Conservation (phyloP, 352 stramenopile species). For the Globisporangium nagaii region DNA sequence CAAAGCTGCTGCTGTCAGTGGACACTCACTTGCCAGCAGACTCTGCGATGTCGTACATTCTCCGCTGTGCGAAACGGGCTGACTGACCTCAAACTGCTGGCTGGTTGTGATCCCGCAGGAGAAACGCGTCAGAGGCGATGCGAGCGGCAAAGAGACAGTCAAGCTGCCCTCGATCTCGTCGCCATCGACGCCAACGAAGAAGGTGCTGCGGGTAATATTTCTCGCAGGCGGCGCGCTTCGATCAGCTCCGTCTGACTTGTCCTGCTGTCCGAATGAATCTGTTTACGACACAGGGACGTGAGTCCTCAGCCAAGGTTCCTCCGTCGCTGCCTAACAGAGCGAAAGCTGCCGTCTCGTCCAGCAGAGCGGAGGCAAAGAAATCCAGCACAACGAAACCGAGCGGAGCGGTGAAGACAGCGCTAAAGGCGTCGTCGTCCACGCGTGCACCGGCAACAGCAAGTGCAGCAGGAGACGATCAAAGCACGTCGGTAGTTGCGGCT, state of each 20-base stretch:
- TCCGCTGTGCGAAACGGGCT: background rate
- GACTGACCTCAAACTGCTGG: background rate
- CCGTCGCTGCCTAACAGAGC: background rate
- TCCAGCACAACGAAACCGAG: background rate
- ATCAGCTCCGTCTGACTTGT: too few relatives aligned
- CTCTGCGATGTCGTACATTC: background rate
- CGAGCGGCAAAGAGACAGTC: conserved; percentile 26
- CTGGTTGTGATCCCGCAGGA: conserved; percentile 5
- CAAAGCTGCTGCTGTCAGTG: background rate
- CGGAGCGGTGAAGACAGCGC: background rate
- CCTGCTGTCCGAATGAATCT: too few relatives aligned
- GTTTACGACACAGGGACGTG: too few relatives aligned
- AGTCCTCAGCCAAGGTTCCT: background rate
- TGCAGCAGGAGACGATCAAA: background rate
- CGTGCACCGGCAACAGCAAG: background rate
- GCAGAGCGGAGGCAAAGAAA: background rate
- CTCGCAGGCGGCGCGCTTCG: background rate
- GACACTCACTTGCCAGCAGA: too few relatives aligned
- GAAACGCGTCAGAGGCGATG: conserved; percentile 3
- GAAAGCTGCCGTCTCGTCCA: background rate
- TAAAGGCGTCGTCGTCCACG: background rate
- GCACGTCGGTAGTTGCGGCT: too few relatives aligned
- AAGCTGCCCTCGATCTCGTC: conserved; percentile 36
- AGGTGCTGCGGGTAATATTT: conserved; percentile 7
- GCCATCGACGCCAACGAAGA: conserved; percentile 23